Conservation (phyloP, 495 filamentous ascomycete genomes). For the Collariella sp. region DNA sequence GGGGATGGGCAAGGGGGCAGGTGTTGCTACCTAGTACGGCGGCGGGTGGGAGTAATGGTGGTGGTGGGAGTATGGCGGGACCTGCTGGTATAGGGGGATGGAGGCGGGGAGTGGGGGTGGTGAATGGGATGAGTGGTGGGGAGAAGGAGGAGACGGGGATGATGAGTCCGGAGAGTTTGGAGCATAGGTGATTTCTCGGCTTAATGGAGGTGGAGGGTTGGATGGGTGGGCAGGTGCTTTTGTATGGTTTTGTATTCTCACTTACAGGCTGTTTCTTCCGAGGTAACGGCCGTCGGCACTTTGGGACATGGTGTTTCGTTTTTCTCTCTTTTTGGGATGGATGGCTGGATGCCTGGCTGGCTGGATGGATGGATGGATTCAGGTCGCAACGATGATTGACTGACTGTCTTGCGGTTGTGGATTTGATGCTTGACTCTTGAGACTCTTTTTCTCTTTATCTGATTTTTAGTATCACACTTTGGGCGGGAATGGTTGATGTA, state of each 20-base stretch:
- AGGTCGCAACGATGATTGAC: no score
- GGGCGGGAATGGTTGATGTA: background rate
- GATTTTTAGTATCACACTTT: no score
- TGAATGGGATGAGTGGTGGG: background rate
- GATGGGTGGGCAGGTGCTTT: constrained; percentile 4
- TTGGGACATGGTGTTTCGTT: background rate
- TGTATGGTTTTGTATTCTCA: constrained; percentile 12
- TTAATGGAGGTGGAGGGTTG: background rate
- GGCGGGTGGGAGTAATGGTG: constrained; percentile 1
- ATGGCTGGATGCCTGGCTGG: background rate
- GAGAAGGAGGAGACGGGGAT: constrained; percentile 39
- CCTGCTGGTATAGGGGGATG: background rate
- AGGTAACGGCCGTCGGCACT: background rate
- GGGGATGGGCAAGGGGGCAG: no score
- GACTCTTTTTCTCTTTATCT: no score
- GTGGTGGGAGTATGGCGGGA: constrained; percentile 7
- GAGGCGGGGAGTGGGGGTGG: background rate
- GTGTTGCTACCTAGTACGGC: no score
- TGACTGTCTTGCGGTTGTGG: background rate
- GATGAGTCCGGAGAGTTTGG: constrained; percentile 61
- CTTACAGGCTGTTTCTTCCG: background rate
- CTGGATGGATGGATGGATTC: background rate
- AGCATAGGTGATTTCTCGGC: constrained; percentile 18
- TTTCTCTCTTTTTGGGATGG: constrained; percentile 3
- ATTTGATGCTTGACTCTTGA: no score